Evolutionary conservation across 2,329 filamentous ascomycete genomes (phyloP).

Genomic region (Microsporum canis): DNA sequence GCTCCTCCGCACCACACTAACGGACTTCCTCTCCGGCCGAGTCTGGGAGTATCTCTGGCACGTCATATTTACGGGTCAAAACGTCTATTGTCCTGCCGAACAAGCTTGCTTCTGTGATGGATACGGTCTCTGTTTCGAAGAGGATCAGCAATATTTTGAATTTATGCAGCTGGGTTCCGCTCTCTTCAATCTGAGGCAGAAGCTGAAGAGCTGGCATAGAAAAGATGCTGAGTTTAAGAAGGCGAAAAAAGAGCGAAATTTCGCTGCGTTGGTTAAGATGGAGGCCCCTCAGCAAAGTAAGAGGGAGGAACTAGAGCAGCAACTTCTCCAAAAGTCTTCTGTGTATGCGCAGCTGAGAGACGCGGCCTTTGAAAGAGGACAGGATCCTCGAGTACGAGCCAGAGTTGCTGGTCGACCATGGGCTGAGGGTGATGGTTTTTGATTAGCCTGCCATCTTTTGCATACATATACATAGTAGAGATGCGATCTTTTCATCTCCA

Average conservation of each 20-base stretch:
- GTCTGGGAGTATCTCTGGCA: slow-evolving; percentile 57
- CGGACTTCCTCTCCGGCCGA: slow-evolving; percentile 46
- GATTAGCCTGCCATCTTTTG: slow-evolving; percentile 12
- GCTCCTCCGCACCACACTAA: slow-evolving; percentile 45
- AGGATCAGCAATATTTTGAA: slow-evolving; percentile 31
- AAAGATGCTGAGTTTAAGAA: slow-evolving; percentile 27
- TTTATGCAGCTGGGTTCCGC: slow-evolving; percentile 31
- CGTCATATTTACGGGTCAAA: slow-evolving; percentile 45
- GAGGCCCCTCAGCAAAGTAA: slow-evolving; percentile 32
- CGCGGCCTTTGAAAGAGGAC: slow-evolving; percentile 41
- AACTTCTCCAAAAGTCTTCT: slow-evolving; percentile 35
- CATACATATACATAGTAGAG: background rate
- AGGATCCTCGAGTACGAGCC: slow-evolving; percentile 42
- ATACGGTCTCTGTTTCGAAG: slow-evolving; percentile 51
- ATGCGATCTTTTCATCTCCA: background rate
- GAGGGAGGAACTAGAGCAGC: slow-evolving; percentile 32
- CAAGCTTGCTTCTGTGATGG: slow-evolving; percentile 53
- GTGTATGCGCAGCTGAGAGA: slow-evolving; percentile 33
- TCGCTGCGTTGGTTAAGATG: slow-evolving; percentile 20
- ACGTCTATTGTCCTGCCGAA: slow-evolving; percentile 38
- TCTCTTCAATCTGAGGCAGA: slow-evolving; percentile 29
- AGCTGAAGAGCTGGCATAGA: slow-evolving; percentile 31
- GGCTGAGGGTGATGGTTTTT: slow-evolving; percentile 47
- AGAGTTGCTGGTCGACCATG: slow-evolving; percentile 43
- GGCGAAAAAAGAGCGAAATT: slow-evolving; percentile 17